Evolutionary conservation across 805 yeast genomes (phyloP).

Genomic region (Candida dajiaensis): DNA sequence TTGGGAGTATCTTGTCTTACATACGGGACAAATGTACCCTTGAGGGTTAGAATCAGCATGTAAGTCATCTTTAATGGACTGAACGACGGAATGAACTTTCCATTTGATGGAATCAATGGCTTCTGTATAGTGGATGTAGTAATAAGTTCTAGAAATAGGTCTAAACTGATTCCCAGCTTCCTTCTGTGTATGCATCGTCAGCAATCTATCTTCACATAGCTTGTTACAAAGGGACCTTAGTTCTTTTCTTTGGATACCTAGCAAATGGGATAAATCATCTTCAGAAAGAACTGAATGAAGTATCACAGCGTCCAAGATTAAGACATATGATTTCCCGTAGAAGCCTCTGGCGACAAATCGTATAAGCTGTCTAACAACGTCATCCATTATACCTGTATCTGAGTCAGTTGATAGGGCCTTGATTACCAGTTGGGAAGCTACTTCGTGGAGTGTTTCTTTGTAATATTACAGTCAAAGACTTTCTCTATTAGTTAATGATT

Average conservation of each 20-base stretch:
- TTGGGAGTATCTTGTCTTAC: conserved; percentile 75
- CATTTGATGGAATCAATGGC: conserved; percentile 95
- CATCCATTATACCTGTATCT: conserved; percentile 27
- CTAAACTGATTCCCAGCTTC: conserved; percentile 61
- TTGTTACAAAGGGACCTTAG: conserved; percentile 76
- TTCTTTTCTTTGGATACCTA: conserved; percentile 83
- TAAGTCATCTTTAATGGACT: conserved; percentile 71
- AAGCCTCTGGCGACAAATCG: conserved; percentile 83
- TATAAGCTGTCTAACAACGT: conserved; percentile 41
- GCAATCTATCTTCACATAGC: conserved; percentile 76
- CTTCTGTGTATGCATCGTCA: conserved; percentile 66
- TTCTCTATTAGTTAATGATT: not conserved
- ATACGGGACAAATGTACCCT: conserved; percentile 86
- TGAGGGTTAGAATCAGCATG: conserved; percentile 85
- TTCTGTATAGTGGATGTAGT: conserved; percentile 83
- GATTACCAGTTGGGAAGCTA: too few species aligned
- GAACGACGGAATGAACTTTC: conserved; percentile 88
- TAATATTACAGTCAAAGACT: not conserved
- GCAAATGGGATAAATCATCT: conserved; percentile 76
- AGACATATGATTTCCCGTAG: conserved; percentile 76
- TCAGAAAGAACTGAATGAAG: conserved; percentile 88
- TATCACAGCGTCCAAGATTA: conserved; percentile 80
- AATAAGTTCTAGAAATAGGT: conserved; percentile 70
- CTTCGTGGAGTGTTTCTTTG: too few species aligned
- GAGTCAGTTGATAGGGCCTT: not conserved